These are phyloP conservation scores for Cyberlindnera xylosilytica DNA, from an alignment of 805 yeast genomes.

Conservation along the genomic window DNA sequence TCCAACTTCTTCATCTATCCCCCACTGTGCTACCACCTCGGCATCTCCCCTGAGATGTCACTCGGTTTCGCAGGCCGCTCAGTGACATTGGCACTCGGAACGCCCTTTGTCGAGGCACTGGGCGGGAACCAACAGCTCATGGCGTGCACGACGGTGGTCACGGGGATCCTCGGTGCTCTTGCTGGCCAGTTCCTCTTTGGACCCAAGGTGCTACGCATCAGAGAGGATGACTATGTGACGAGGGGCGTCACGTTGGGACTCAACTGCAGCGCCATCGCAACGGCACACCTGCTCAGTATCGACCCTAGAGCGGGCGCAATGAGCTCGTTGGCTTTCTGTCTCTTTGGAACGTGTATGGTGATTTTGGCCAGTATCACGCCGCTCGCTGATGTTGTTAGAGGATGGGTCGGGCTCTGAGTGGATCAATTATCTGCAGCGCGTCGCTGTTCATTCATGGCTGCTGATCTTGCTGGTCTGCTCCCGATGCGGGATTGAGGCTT, in stretches of 20 bases:
- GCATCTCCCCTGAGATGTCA: conserved; percentile 56
- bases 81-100: conserved; percentile 75
- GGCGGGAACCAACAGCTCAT: conserved; percentile 69
- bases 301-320: conserved; percentile 83
- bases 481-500: too few relatives aligned
- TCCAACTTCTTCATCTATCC: conserved; percentile 70
- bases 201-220: conserved; percentile 41
- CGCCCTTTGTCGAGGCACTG: conserved; percentile 65
- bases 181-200: conserved; percentile 49
- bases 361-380: conserved; percentile 61
- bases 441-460: too few relatives aligned
- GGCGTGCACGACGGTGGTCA: conserved; percentile 75
- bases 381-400: conserved; percentile 43
- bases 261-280: conserved; percentile 80
- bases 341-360: conserved; percentile 73
- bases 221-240: conserved; percentile 64
- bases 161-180: conserved; percentile 74
- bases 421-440: too few relatives aligned
- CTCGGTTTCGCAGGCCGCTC: conserved; percentile 78
- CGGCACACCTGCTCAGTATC: conserved; percentile 64
- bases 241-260: conserved; percentile 75
- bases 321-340: conserved; percentile 65
- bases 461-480: too few relatives aligned
- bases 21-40: conserved; percentile 59
- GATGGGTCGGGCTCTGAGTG: conserved; percentile 43